A percentile compares a stretch with the other conserved stretches of the same genome.
Conservation (phyloP, 2,329 filamentous ascomycete species). For the Rutstroemia sp. region DNA sequence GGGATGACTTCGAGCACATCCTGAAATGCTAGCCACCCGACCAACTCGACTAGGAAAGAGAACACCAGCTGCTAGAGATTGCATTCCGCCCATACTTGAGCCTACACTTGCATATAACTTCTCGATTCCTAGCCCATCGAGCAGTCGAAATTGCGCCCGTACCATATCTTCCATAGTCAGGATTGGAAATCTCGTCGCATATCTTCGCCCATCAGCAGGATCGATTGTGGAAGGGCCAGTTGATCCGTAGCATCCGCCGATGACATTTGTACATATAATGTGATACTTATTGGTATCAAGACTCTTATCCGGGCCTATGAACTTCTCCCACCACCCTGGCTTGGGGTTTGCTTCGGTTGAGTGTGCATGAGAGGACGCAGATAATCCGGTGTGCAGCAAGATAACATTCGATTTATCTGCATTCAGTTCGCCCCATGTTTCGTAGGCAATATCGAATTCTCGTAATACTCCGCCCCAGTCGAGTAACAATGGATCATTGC, state of each 20-base stretch:
- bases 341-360: conserved; percentile 82
- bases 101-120: conserved; percentile 89
- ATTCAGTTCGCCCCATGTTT: conserved; percentile 83
- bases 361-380: conserved; percentile 94
- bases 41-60: conserved; percentile 77
- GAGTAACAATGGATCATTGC: conserved; percentile 65
- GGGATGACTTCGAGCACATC: conserved; percentile 88
- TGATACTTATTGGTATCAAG: conserved; percentile 90
- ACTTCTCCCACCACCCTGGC: conserved; percentile 98
- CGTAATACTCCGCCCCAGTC: conserved; percentile 94
- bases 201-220: conserved; percentile 78
- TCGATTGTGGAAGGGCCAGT: conserved; percentile 83
- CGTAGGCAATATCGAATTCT: conserved; percentile 85
- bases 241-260: conserved; percentile 92
- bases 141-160: conserved; percentile 81
- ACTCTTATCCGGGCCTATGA: conserved; percentile 81
- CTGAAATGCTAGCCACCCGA: conserved; percentile 81
- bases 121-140: conserved; percentile 70
- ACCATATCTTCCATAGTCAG: conserved; percentile 98
- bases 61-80: conserved; percentile 79
- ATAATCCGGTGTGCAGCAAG: conserved; percentile 86
- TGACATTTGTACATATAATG: conserved; percentile 91
- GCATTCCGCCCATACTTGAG: conserved; percentile 98
- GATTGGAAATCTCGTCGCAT: conserved; percentile 92
- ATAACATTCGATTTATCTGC: conserved; percentile 79